Base-by-base conservation (phyloP, 2,329 filamentous ascomycete genomes). In the Cladosporium sp. region DNA sequence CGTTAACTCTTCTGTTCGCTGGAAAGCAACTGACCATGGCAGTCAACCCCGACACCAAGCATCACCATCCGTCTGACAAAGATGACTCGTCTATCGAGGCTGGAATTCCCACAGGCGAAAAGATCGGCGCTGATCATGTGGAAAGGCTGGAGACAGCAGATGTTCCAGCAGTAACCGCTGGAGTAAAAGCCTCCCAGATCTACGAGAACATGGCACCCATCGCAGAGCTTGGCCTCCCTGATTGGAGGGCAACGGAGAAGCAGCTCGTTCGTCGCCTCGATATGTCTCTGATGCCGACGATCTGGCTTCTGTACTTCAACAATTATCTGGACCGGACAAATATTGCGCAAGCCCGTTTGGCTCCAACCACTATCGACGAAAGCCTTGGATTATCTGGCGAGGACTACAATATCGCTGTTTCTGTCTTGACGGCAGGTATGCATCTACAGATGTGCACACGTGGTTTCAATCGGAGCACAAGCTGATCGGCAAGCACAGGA, bases 301-400 rank as follows among this genome's bases (percentile, higher is more conserved):
- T 66, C 71, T 23, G 72, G 73, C 64, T 74, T 72, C 54, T 67
- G 70, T 26, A 71, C 71, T 65, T 68, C 72, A 49, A 62, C 23
- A 58, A 58, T n/a, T 58, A 58, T 16, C 34, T 58, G 32, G 56
- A 58, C 16, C 21, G 56, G 5, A 58, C 56, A 3, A 58, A 58
- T 28, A 58, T 58, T 26, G 56, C 56, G 4, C 56, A 58, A 46
- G 56, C 56, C 23, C 56, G 56, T 43, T 34, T 58, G 14, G 56
- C 56, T 58, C 56, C 34, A 3, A 58, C 56, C 13, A 39, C 56
- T 10, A 58, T 58, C 34, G 56, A 58, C 14, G 56, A 58, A 10
- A 28, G 23, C 32, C 56, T 58, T 6, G 23, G 23, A 11, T 28
- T 58, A 8, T 39, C 56, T 18, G 56, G 56, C n/a, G 56, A 58